Conservation (phyloP, 2,329 filamentous ascomycete species). For the Trichoderma koningiopsis region DNA sequence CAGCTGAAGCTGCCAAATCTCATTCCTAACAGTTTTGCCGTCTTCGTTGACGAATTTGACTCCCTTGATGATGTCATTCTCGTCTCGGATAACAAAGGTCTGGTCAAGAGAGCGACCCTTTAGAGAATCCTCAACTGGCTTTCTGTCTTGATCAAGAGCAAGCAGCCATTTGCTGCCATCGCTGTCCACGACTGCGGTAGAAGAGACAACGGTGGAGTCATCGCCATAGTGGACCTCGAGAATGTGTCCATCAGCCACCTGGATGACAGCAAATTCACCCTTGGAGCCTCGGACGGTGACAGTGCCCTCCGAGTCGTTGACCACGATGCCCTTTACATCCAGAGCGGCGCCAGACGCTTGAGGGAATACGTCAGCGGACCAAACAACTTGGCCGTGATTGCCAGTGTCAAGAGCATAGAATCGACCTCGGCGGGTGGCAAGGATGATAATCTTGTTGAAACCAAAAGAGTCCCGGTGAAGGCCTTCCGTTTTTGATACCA, state of each 20-base stretch:
- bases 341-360: constrained; percentile 56
- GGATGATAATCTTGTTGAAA: constrained; percentile 80
- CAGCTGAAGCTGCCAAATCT: constrained; percentile 74
- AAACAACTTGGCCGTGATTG: constrained; percentile 71
- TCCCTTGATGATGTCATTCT: constrained; percentile 55
- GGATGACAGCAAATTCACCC: constrained; percentile 63
- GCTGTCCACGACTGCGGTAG: constrained; percentile 56
- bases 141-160: constrained; percentile 54
- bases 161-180: constrained; percentile 56
- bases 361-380: constrained; percentile 68
- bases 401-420: constrained; percentile 79
- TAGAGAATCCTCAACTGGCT: constrained; percentile 48
- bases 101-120: constrained; percentile 52
- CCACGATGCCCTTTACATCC: constrained; percentile 68
- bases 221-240: constrained; percentile 42
- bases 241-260: constrained; percentile 55
- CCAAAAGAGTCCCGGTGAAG: constrained; percentile 77
- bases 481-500: constrained; percentile 43
- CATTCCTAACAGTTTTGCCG: constrained; percentile 46
- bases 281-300: constrained; percentile 62
- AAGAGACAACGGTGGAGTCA: constrained; percentile 34
- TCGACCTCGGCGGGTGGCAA: constrained; percentile 78
- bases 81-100: constrained; percentile 56
- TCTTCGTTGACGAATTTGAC: constrained; percentile 53
- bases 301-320: constrained; percentile 57